Evolutionary conservation across 805 yeast species (phyloP), one percentile per base, ranked within the genome.

Genomic region (Candida insectorum): DNA sequence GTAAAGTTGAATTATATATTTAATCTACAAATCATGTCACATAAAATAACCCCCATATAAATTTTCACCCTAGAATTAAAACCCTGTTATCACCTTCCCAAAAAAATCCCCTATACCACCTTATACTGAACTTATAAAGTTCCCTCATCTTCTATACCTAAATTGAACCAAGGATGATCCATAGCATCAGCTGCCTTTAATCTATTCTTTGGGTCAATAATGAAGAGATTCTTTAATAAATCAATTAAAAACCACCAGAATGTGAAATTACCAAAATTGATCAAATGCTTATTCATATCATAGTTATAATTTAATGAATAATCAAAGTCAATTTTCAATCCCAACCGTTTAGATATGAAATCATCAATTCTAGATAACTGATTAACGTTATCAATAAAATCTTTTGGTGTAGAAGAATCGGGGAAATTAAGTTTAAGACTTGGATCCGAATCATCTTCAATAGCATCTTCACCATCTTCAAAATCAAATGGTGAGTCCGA

Each of bases 181-280:
- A 67, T 49, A 4, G 72, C 71, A 24, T 65, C 71, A 24, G 47
- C 47, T 6, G 72, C 72, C 2, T 61, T 56, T 30, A 67, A 47
- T 31, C 73, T 44, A 21, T 62, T 58, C 13, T 50, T 42, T 2
- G 72, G 72, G 32, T 63, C 54, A 5, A 67, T 56, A 21, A 64
- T 56, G 36, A 67, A 61, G 34, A 67, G 47, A 38, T 64, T 62
- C 20, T 52, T 49, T 17, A 66, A 47, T 31, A 67, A 49, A 37
- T 67, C 72, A 28, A 67, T 61, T 55, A 88, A 88, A 58, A 73
- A 74, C 66, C 75, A 83, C 96, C 97, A 89, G 57, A 87, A 87
- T 28, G 76, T 70, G 53, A 82, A 82, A 36, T 79, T 76, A 27
- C 82, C 83, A 48, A 67, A 67, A 39, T 56, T 67, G 55, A 60